Base-by-base conservation (phyloP, 768 basidiomycete genomes). In the Rubroboletus pulcherrimus region DNA sequence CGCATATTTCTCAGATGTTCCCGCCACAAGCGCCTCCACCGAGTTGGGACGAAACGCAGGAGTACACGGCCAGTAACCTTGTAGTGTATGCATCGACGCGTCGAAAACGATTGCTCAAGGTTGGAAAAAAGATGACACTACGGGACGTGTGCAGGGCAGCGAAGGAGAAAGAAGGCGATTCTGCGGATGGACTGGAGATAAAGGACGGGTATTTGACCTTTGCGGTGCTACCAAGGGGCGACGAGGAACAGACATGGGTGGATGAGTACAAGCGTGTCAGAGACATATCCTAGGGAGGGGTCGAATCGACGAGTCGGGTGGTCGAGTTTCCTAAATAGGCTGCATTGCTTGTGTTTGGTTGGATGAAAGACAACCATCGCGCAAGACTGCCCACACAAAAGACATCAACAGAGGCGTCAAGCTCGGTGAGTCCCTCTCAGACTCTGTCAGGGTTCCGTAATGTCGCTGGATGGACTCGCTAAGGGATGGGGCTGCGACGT, bases 101-200 rank as follows among this genome's bases (percentile, higher is more conserved):
- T 57, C 72, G 80, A 55, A 87, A 82, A 65, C 80, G 92, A 38
- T 71, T 98, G 44, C 75, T 99, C 55, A 99, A 95, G 73, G 83
- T 96, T 5, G 96, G 95, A 14, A 91, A 87, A 74, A 93, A 89
- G 69, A 87, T 96, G 84, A 88, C 87, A 11, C 74, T 98, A 55
- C 73, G 79, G 44, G 90, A 94, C 63, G 86, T 96, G 4, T 86
- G 85, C 61, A 73, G 71, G 10, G 83, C 81, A 4, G 81, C 87
- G 1, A 81, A 79, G 60, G 82, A 71, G 19, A 85, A 82, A 69
- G 78, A 78, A 17, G 84, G 81, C 2, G 82, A 81, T 51, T 74
- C 74, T 33, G 71, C 63, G 58, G 95, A 98, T 67, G 94, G 96
- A 1, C 68, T 98, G 49, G 91, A 93, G 66, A 65, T 98, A 44